Evolutionary conservation across 1,284 basidiomycete species (phyloP).

Genomic region (Cystobasidium sp.): DNA sequence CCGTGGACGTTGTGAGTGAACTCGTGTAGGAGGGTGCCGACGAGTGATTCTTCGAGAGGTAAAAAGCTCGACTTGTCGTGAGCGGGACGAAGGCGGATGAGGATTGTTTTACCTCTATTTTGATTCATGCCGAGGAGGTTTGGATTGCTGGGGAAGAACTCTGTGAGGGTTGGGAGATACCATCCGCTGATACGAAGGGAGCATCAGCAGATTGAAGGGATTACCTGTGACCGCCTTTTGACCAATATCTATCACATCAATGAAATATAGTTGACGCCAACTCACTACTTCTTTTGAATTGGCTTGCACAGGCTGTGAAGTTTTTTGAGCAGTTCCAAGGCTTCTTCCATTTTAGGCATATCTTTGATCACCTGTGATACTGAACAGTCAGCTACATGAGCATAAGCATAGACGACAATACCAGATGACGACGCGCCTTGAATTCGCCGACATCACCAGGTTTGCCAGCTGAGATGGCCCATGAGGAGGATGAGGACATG

Average conservation of each 20-base stretch:
- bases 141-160: conserved; percentile 79
- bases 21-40: conserved; percentile 86
- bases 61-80: conserved; percentile 72
- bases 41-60: conserved; percentile 66
- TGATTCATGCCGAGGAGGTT: conserved; percentile 75
- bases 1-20: conserved; percentile 83
- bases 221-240: conserved; percentile 90
- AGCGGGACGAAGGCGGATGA: conserved; percentile 74
- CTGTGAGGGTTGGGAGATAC: conserved; percentile 71
- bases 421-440: conserved; percentile 27
- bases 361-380: conserved; percentile 42
- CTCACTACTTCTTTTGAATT: conserved; percentile 14
- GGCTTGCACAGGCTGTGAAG: conserved; percentile 41
- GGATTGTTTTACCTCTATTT: conserved; percentile 76
- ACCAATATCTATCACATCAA: conserved; percentile 66
- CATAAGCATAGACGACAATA: too few relatives aligned
- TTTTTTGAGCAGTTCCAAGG: conserved; percentile 45
- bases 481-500: conserved; percentile 6
- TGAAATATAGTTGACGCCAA: neutral
- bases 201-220: neutral
- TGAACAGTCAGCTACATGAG: too few relatives aligned
- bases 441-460: conserved; percentile 44
- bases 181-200: conserved; percentile 42
- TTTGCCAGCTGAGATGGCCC: neutral
- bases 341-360: conserved; percentile 48